Base-by-base conservation (phyloP, 345 rosid species). In the Ceriops tagal region DNA sequence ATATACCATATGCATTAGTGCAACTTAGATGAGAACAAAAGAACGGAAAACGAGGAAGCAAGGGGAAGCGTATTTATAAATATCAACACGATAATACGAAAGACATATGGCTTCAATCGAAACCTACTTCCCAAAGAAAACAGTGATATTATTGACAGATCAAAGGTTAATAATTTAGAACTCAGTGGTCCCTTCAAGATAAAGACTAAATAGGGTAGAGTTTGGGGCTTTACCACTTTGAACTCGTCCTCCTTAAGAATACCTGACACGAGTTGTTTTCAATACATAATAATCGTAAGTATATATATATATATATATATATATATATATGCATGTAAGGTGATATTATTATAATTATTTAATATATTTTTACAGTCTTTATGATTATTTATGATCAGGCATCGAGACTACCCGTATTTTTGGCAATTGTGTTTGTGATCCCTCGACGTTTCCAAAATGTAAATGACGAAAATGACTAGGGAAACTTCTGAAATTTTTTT, bases 41-140 rank as follows among this genome's bases (percentile, higher is more conserved):
- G 58, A 26, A 55, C 22, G 28, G 58, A 26, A 22, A 55, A 13
- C 28, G 1, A 8, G 24, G 5, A 9, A 3, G 27, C 27, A 22
- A 13, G 18, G 16, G 22, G 15, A 55, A 55, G 27, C 27, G 27
- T 7, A 13, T 5, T 11, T 55, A 8, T 13, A 11, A 13, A 46
- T 11, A 22, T 19, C 28, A 22, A 22, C 58, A 22, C 8, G 69
- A 72, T 66, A 55, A 9, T 24, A 1, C 4, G 58, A 22, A 28
- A 8, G 28, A 55, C 58, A 9, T 9, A 8, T 22, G 58, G 58
- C 30, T 55, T 8, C 4, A 9, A 8, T 22, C 6, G 9, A 5
- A 55, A 55, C 58, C 10, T 64, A 61, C 61, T 63, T 80, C 80
- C 80, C 71, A 77, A 61, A 34, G 73, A 49, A 71, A 75, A 59